Base-by-base conservation (phyloP, 2,329 filamentous ascomycete genomes). In the Cladosporium sp. region DNA sequence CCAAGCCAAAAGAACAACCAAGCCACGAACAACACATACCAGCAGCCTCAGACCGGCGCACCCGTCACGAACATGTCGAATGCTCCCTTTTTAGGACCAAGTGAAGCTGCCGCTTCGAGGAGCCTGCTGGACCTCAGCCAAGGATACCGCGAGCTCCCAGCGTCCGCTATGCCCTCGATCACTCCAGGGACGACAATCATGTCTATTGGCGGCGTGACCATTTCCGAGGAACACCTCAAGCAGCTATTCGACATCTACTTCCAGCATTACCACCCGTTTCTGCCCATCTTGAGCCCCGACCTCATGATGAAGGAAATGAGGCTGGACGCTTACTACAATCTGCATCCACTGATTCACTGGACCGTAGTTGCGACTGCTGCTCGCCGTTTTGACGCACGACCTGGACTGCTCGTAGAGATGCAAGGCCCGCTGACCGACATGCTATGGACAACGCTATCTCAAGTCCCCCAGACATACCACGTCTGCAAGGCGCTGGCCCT, bases 261-360 rank as follows among this genome's bases (percentile, higher is more conserved):
- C 72, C 73, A 75, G 54, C 82, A 76, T 62, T 92, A 90, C 65
- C 88, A 93, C 65, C 84, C 82, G 1, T 92, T 88, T 63, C 71
- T 92, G 13, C 87, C 88, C 1, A 86, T 92, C 62, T 78, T 92
- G 57, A 86, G 84, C 60, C 85, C 89, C 1, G 86, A 93, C 41
- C 47, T 53, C 12, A 52, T 52, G 50, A 45, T 47, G 30, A 52
- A 52, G 42, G 57, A 61, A 2, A 57, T 56, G 27, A 50, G 54
- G 15, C 61, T 64, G 52, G 59, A 61, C 43, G 75, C 83, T 52
- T 93, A 88, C 65, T 86, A 86, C 63, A 79, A 84, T 53, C 85
- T 92, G 61, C 86, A 89, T 44, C 83, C 84, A 4, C 75, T 96
- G 12, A 78, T 96, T 1, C 95, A 95, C 69, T 96, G 90, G 90